These are phyloP conservation scores for Verticillium tricorpus DNA, from an alignment of 2,329 filamentous ascomycete species.

Conservation along the genomic window DNA sequence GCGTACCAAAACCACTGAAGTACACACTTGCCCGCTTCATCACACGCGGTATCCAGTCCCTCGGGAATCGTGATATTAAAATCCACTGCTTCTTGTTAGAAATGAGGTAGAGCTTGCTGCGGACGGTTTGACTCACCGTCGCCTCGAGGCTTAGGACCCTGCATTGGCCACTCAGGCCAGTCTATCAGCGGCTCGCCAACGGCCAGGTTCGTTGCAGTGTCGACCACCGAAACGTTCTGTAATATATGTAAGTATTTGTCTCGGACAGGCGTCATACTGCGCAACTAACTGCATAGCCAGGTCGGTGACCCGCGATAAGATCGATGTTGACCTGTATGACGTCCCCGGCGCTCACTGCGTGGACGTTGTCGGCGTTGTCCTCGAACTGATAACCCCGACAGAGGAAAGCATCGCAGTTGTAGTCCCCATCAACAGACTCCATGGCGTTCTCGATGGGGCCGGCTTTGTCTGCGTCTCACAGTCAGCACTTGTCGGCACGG, in stretches of 20 bases:
- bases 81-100: too few species aligned
- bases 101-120: slow-evolving; percentile 30
- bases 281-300: slow-evolving; percentile 20
- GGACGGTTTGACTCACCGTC: slow-evolving; percentile 10
- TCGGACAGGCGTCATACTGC: background rate
- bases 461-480: slow-evolving; percentile 12
- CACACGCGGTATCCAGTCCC: slow-evolving; percentile 39
- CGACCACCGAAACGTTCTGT: slow-evolving; percentile 45
- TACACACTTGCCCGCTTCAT: slow-evolving; percentile 38
- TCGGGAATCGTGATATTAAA: slow-evolving; percentile 47
- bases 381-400: slow-evolving; percentile 25
- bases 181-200: slow-evolving; percentile 42
- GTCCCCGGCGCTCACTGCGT: slow-evolving; percentile 23
- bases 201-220: slow-evolving; percentile 38
- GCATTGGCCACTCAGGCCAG: slow-evolving; percentile 27
- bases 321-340: slow-evolving; percentile 30
- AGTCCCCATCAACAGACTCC: slow-evolving; percentile 14
- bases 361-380: slow-evolving; percentile 21
- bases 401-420: slow-evolving; percentile 20
- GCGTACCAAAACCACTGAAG: slow-evolving; percentile 63
- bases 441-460: slow-evolving; percentile 23
- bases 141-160: slow-evolving; percentile 11
- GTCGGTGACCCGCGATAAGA: slow-evolving; percentile 31
- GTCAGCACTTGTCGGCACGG: background rate
- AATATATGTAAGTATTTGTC: too few species aligned